Conservation (phyloP, 2,329 filamentous ascomycete species). For the Ascochyta rabiei region DNA sequence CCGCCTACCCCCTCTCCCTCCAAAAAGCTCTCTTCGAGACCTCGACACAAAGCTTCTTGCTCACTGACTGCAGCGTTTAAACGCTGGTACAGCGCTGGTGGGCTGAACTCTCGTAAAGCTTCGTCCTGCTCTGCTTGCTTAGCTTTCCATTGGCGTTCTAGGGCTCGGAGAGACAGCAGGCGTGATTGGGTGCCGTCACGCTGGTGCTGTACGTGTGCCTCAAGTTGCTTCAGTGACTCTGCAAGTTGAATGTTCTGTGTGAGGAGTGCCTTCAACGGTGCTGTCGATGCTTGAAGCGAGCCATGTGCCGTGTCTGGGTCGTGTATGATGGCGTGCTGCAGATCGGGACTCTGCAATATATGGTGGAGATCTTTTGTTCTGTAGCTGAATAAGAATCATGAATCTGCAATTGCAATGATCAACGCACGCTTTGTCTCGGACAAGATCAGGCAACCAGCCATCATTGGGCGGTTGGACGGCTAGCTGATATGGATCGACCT, state of each 20-base stretch:
- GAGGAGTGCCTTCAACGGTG: conserved; percentile 68
- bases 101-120: conserved; percentile 82
- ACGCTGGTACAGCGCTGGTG: conserved; percentile 83
- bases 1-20: conserved; percentile 60
- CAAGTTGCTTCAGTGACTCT: conserved; percentile 64
- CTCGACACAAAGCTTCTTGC: conserved; percentile 79
- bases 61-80: conserved; percentile 78
- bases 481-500: conserved; percentile 24
- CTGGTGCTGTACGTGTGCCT: conserved; percentile 63
- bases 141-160: conserved; percentile 90
- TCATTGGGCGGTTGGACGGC: conserved; percentile 53
- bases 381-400: conserved; percentile 27
- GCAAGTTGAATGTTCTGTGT: conserved; percentile 75
- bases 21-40: conserved; percentile 91
- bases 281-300: conserved; percentile 69
- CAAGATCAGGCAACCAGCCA: conserved; percentile 76
- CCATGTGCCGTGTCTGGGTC: conserved; percentile 72
- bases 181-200: conserved; percentile 78
- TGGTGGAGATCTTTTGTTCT: conserved; percentile 81
- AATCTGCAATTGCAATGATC: conserved; percentile 19
- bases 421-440: conserved; percentile 82
- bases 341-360: conserved; percentile 66
- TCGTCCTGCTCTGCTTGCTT: conserved; percentile 90
- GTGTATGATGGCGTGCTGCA: conserved; percentile 77
- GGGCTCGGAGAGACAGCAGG: conserved; percentile 79